Evolutionary conservation across 331 rosid species (phyloP).

Genomic region (Quercus lobata): DNA sequence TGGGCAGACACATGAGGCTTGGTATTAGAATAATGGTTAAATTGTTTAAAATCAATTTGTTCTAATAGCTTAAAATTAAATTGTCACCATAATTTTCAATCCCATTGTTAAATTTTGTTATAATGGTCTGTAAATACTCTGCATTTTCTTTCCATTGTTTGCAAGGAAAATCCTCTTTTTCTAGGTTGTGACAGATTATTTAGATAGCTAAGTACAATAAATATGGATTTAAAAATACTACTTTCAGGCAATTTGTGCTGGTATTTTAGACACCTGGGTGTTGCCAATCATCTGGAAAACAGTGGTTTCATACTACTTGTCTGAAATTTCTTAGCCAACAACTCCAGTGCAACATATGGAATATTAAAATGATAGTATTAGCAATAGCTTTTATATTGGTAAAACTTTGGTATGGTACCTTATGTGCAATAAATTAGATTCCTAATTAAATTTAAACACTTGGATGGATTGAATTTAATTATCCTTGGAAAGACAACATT

Average conservation of each 20-base stretch:
- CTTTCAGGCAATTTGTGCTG: neutral
- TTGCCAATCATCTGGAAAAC: neutral
- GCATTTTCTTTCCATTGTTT: neutral
- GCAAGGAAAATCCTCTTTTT: neutral
- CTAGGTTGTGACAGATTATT: neutral
- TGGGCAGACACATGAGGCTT: too few species aligned
- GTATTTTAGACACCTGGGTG: neutral
- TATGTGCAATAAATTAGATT: too few species aligned
- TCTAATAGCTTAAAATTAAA: too few species aligned
- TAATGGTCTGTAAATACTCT: neutral
- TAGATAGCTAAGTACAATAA: neutral
- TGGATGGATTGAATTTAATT: too few species aligned
- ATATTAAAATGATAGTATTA: neutral
- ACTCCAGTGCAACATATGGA: neutral
- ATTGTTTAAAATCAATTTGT: too few species aligned
- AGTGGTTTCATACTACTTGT: neutral
- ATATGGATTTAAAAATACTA: neutral
- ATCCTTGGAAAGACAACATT: too few species aligned
- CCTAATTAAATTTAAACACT: too few species aligned
- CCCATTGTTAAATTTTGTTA: neutral
- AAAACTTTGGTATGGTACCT: too few species aligned
- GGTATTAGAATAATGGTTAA: too few species aligned
- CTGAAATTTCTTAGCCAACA: neutral
- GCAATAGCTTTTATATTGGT: neutral
- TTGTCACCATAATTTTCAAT: neutral